Base-by-base conservation (phyloP, 768 basidiomycete genomes). In the Exsudoporus frostii region DNA sequence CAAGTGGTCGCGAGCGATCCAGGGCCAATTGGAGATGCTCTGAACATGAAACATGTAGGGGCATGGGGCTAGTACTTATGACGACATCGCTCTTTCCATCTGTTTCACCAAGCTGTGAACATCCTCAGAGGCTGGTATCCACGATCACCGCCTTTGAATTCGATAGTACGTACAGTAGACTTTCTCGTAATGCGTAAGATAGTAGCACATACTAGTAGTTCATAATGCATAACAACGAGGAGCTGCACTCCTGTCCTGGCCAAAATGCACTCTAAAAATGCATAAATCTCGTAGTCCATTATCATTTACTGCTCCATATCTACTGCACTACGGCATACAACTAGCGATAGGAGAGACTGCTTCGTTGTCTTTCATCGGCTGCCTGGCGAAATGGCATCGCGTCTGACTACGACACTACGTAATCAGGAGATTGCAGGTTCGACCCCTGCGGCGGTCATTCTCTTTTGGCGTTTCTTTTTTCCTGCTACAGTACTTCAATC, bases 361-460 rank as follows among this genome's bases (percentile, higher is more conserved):
- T 1, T 37, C 8, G 0, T 0, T 5, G 4, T 1, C 1, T 0
- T 4, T 24, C 7, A 13, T 27, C 53, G 85, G 86, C 85, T 83
- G 85, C 83, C 83, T 88, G 87, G 86, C 87, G 85, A 87, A 88
- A 88, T 88, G 87, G 87, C 85, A 89, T 87, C 87, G 86, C 87
- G 86, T 88, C 85, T 89, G 86, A 88, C 87, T 88, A 87, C 86
- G 86, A 86, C 22, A 6, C 20, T 9, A 38, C 7, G 56, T 62
- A 58, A 88, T 88, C 88, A 89, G 86, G 86, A 89, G 87, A 88
- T 88, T 88, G 86, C 85, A 89, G 86, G 87, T 89, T 89, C 86
- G 85, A 89, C 80, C 81, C 86, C 85, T 89, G 65, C 66, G 66
- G 66, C 46, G 66, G 63, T 66, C 66, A 66, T 54, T 32, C 2